These are phyloP conservation scores for Prosopis cineraria DNA, from an alignment of 306 rosid genomes.

Conservation along the genomic window DNA sequence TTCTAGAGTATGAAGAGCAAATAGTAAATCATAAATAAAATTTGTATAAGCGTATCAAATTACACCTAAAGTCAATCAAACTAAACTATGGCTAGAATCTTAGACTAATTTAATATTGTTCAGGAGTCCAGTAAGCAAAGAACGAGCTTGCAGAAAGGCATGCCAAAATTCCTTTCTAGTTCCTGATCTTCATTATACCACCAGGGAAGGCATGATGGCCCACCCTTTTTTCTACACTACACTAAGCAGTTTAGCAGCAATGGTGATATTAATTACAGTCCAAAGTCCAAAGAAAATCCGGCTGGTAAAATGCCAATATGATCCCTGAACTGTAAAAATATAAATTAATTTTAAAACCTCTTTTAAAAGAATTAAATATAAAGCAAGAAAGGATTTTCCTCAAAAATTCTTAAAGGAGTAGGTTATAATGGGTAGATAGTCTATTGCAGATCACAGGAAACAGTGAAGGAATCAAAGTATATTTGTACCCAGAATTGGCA, in stretches of 20 bases:
- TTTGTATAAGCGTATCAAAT: background rate
- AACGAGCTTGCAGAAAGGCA: background rate
- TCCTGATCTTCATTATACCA: background rate
- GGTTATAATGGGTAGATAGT: background rate
- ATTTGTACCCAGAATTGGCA: slow-evolving; percentile 45
- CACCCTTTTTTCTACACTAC: background rate
- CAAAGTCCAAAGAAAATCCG: background rate
- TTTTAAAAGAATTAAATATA: no score
- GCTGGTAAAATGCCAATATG: background rate
- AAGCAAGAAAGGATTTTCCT: background rate
- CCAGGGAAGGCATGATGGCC: background rate
- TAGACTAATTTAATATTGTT: background rate
- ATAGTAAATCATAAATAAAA: background rate
- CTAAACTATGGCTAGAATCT: background rate
- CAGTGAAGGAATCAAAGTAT: slow-evolving; percentile 19
- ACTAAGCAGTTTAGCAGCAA: background rate
- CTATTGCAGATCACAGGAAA: background rate
- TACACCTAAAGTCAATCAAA: background rate
- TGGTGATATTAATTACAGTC: background rate
- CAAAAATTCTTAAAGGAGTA: slow-evolving; percentile 9
- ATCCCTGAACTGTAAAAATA: background rate
- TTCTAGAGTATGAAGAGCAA: background rate
- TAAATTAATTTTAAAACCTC: background rate
- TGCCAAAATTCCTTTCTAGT: background rate
- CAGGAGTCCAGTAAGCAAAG: background rate